Evolutionary conservation across 345 rosid genomes (phyloP), one percentile per base, ranked within the genome.

Genomic region (Carallia brachiata): DNA sequence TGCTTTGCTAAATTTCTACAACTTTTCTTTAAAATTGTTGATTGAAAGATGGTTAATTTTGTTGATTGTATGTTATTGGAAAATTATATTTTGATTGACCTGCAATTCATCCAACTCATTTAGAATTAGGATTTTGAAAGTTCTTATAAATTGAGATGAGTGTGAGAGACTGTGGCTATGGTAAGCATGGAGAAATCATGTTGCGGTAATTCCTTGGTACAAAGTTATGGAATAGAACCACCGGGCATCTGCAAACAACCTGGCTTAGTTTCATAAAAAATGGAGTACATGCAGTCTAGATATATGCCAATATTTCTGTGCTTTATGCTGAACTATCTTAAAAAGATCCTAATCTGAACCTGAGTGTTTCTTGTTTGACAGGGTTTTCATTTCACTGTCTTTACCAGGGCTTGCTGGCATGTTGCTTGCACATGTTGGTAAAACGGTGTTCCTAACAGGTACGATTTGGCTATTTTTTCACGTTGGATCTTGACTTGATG

Each of bases 361-460:
- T 3, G 61, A 63, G 73, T 17, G 17, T 73, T 52, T 68, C 40
- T 56, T 52, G 63, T 72, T 18, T 79, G 73, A 76, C 73, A 71
- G 54, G 54, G 52, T 60, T 37, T 39, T 77, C 66, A 10, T 48
- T 61, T 70, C 50, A 16, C 63, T 67, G 70, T 75, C 65, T 78
- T 72, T 70, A 36, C 52, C 83, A 90, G 96, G 98, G 52, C 72
- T 91, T 64, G 88, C 80, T 16, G 96, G 98, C 63, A 73, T 94
- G 62, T 62, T 90, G 83, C 89, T 90, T 73, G 90, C 93, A 52
- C 81, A 73, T 57, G 84, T 81, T 65, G 96, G 93, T 80, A 79
- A 79, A 77, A 78, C 81, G 0, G 90, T 94, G 34, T 90, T 87
- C 78, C 85, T 94, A 70, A 90, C 97, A 63, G 97, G 97, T 88